Conservation (phyloP, 2,329 filamentous ascomycete genomes). For the Salinomyces thailandicus region DNA sequence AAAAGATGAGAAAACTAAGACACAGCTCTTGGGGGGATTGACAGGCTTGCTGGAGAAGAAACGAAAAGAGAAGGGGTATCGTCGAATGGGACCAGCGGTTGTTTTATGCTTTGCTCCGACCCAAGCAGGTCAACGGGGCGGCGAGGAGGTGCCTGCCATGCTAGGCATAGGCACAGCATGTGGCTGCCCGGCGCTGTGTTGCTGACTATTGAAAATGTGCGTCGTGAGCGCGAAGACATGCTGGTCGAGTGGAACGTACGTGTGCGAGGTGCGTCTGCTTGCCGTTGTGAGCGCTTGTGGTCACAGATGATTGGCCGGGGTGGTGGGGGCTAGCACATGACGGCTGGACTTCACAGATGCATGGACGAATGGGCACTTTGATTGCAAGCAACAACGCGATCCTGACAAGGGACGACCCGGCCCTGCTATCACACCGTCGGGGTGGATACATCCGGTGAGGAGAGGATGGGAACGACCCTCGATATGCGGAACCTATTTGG, state of each 20-base stretch:
- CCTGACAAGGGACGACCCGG: background rate
- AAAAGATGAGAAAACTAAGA: slow-evolving; percentile 35
- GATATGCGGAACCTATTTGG: background rate
- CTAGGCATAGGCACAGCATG: slow-evolving; percentile 6
- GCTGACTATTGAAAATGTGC: slow-evolving; percentile 19
- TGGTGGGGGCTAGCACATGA: background rate
- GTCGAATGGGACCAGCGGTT: background rate
- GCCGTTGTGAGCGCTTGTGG: too few species aligned
- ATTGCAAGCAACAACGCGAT: background rate
- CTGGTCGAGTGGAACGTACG: slow-evolving; percentile 8
- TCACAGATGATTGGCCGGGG: background rate
- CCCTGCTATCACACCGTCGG: background rate
- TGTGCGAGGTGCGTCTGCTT: background rate
- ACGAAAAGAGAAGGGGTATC: slow-evolving; percentile 12
- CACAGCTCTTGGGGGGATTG: slow-evolving; percentile 38
- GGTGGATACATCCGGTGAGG: too few species aligned
- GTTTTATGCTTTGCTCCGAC: slow-evolving; percentile 2
- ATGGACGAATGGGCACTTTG: background rate
- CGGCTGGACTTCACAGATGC: background rate
- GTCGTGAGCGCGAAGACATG: slow-evolving; percentile 16
- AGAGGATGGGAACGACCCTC: too few species aligned
- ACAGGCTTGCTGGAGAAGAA: slow-evolving; percentile 42
- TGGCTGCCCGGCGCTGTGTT: slow-evolving; percentile 4
- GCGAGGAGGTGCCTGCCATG: slow-evolving; percentile 5
- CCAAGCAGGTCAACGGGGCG: slow-evolving; percentile 5